Evolutionary conservation across 2,329 filamentous ascomycete genomes (phyloP).

Genomic region (Cercospora sp.): DNA sequence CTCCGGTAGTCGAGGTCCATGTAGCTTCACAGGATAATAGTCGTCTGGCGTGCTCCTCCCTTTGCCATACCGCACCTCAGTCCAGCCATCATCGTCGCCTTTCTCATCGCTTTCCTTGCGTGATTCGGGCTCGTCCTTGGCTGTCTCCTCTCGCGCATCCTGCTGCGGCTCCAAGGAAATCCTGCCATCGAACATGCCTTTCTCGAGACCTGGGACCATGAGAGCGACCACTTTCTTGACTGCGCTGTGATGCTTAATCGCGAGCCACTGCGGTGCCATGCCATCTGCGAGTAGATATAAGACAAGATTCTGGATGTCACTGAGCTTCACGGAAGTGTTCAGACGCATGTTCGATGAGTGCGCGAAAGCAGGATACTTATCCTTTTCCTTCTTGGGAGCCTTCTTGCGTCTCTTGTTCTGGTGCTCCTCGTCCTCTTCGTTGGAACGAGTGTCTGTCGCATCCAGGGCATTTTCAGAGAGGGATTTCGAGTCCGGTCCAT

Average conservation of each 20-base stretch:
- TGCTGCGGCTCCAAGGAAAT: slow-evolving; percentile 39
- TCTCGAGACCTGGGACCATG: slow-evolving; percentile 89
- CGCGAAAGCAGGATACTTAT: slow-evolving; percentile 55
- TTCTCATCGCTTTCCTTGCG: slow-evolving; percentile 17
- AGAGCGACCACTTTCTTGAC: slow-evolving; percentile 77
- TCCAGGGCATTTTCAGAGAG: slow-evolving; percentile 24
- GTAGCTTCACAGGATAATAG: slow-evolving; percentile 51
- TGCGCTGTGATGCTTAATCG: slow-evolving; percentile 56
- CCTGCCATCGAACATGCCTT: slow-evolving; percentile 77
- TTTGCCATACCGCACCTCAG: slow-evolving; percentile 25
- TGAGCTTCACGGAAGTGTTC: slow-evolving; percentile 57
- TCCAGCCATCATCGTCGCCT: slow-evolving; percentile 13
- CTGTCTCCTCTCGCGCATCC: neutral
- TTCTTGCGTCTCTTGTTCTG: slow-evolving; percentile 33
- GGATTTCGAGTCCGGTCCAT: slow-evolving; percentile 3
- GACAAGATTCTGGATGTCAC: slow-evolving; percentile 59
- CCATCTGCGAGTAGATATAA: slow-evolving; percentile 64
- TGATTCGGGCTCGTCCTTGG: slow-evolving; percentile 5
- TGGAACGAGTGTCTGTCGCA: neutral
- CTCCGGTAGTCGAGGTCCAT: slow-evolving; percentile 43
- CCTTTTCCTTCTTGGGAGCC: slow-evolving; percentile 32
- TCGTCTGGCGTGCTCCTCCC: slow-evolving; percentile 49
- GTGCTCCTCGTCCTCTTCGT: slow-evolving; percentile 30
- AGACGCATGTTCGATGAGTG: slow-evolving; percentile 56
- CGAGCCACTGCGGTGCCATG: slow-evolving; percentile 63